A percentile compares a stretch with the other conserved stretches of the same genome.
These are phyloP conservation scores for Botryotinia globosa DNA, from an alignment of 2,329 filamentous ascomycete genomes.

Conservation along the genomic window DNA sequence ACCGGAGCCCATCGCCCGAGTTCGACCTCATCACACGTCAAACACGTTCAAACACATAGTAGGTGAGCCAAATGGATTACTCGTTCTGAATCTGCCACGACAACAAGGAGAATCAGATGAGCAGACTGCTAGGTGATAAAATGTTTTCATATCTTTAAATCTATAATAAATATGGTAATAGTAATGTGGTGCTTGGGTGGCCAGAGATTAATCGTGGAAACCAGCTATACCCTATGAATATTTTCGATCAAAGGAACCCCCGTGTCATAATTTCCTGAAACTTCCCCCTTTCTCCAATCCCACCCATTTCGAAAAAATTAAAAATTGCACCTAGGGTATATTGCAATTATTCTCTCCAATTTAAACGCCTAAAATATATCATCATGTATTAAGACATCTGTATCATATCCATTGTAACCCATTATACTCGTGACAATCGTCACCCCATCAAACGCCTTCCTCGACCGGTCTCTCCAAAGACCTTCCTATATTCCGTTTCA, in stretches of 20 bases:
- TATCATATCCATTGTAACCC: slow-evolving; percentile 13
- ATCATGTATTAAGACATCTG: slow-evolving; percentile 11
- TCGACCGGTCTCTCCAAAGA: neutral
- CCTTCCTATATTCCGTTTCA: neutral
- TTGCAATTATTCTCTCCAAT: slow-evolving; percentile 12
- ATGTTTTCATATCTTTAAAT: neutral
- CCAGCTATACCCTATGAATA: slow-evolving; percentile 1
- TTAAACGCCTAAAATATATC: slow-evolving; percentile 17
- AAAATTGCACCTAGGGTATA: slow-evolving; percentile 18
- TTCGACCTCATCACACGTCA: slow-evolving; percentile 11
- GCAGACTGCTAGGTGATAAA: neutral
- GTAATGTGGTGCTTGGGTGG: slow-evolving; percentile 1
- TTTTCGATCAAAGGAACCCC: neutral
- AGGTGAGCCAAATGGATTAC: neutral
- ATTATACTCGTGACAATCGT: neutral
- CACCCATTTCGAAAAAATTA: slow-evolving; percentile 7
- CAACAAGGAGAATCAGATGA: slow-evolving; percentile 11
- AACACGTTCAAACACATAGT: neutral
- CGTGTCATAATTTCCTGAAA: neutral
- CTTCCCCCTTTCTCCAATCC: neutral
- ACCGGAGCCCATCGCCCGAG: slow-evolving; percentile 3
- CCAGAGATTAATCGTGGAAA: neutral
- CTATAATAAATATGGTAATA: slow-evolving; percentile 5
- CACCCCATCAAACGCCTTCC: neutral
- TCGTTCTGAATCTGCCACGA: slow-evolving; percentile 15